Percentiles rank a stretch among this genome's conserved stretches.
phyloP scores from a whole-genome alignment of 2,329 filamentous ascomycete genomes.

The Verticillium zaregamsianum region DNA sequence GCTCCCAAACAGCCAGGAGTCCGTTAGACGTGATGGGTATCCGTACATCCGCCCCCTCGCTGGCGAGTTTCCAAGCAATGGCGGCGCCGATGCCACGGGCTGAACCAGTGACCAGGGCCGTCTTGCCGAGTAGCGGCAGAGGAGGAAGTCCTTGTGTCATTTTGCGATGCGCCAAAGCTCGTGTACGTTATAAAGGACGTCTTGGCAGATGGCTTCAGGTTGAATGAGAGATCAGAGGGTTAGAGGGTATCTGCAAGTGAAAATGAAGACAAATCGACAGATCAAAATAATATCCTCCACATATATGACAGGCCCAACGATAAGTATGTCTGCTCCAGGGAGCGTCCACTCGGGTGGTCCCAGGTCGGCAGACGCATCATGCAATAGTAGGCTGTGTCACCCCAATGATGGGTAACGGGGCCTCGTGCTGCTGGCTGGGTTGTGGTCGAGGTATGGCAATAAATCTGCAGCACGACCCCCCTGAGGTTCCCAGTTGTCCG shows the following conservation, averaged over 20 bases:
- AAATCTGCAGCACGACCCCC: not conserved
- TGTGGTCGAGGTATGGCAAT: not conserved
- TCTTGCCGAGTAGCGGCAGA: not conserved
- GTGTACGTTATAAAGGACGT: no score
- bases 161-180: not conserved
- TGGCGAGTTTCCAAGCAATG: slow-evolving; percentile 53
- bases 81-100: slow-evolving; percentile 55
- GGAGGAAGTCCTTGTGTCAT: not conserved
- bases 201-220: no score
- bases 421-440: not conserved
- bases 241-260: no score
- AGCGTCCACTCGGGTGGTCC: not conserved
- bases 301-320: no score
- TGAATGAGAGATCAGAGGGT: no score
- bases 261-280: no score
- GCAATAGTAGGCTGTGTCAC: not conserved
- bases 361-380: not conserved
- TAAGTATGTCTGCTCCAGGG: no score
- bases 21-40: not conserved
- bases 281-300: no score
- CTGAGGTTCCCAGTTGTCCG: not conserved
- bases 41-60: slow-evolving; percentile 39
- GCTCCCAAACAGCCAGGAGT: not conserved
- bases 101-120: slow-evolving; percentile 18
- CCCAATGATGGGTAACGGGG: not conserved